phyloP scores from a whole-genome alignment of 257 asterid species.

The Rehmannia glutinosa region DNA sequence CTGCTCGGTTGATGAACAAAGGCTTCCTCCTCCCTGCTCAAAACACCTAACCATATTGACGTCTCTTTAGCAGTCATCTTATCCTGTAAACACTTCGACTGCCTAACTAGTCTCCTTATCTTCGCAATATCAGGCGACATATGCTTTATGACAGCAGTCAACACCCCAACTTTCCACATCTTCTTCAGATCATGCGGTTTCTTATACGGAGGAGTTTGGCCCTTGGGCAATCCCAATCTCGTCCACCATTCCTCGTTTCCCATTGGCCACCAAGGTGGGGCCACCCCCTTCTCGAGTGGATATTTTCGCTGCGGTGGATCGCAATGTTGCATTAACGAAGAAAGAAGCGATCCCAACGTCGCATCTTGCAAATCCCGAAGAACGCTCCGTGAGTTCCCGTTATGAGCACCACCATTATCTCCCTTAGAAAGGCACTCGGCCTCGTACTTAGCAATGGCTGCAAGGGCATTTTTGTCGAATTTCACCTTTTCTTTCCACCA shows the following conservation, averaged over 20 bases:
- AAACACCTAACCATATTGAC: conserved; percentile 69
- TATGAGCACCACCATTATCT: conserved; percentile 29
- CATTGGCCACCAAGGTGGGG: conserved; percentile 81
- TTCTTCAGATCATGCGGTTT: conserved; percentile 77
- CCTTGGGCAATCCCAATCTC: conserved; percentile 40
- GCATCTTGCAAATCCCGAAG: conserved; percentile 65
- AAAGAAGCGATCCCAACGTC: conserved; percentile 63
- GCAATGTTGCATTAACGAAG: conserved; percentile 68
- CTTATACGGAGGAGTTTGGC: conserved; percentile 52
- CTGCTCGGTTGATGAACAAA: conserved; percentile 51
- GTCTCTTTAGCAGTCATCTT: conserved; percentile 87
- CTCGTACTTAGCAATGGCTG: conserved; percentile 63
- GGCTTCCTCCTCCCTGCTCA: conserved; percentile 80
- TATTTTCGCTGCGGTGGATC: conserved; percentile 63
- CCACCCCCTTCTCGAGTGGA: conserved; percentile 53
- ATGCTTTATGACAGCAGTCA: conserved; percentile 68
- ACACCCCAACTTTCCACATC: conserved; percentile 67
- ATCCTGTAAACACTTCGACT: conserved; percentile 79
- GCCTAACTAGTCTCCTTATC: conserved; percentile 49
- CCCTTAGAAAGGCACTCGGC: conserved; percentile 38
- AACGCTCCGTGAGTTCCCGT: conserved; percentile 29
- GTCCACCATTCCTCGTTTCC: conserved; percentile 78
- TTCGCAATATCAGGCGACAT: conserved; percentile 69
- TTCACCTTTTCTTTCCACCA: conserved; percentile 85
- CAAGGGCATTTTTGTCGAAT: conserved; percentile 62